Percentiles rank a stretch among this genome's conserved stretches.
Conservation (phyloP, 75 land plant genomes). For the Selaginella tamariscina region DNA sequence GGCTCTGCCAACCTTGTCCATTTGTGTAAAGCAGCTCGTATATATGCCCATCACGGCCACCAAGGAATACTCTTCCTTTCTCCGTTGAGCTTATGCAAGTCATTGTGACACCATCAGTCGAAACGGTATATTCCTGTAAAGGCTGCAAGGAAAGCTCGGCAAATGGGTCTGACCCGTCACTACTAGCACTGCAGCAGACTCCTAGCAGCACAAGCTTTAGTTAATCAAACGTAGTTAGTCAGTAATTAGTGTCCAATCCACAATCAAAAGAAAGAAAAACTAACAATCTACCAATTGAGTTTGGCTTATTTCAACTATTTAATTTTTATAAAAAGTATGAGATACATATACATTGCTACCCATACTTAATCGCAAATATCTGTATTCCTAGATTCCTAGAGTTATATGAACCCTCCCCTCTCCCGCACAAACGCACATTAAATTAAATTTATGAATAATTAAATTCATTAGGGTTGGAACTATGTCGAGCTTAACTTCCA, state of each 20-base stretch:
- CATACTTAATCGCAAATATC: no score
- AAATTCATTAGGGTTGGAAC: no score
- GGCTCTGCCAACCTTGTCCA: slow-evolving; percentile 83
- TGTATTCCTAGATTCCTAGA: no score
- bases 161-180: slow-evolving; percentile 78
- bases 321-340: no score
- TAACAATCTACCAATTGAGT: no score
- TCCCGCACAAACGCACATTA: no score
- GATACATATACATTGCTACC: no score
- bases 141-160: slow-evolving; percentile 78
- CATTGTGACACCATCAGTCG: slow-evolving; percentile 94
- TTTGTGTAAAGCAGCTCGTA: slow-evolving; percentile 80
- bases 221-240: not conserved
- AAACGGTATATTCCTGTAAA: slow-evolving; percentile 76
- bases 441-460: no score
- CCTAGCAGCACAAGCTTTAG: slow-evolving; percentile 72
- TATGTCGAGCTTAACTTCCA: no score
- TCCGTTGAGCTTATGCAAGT: slow-evolving; percentile 81
- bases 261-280: no score
- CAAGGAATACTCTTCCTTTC: slow-evolving; percentile 72
- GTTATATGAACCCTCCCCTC: no score
- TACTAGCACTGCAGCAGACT: slow-evolving; percentile 71
- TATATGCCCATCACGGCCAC: slow-evolving; percentile 92
- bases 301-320: no score
- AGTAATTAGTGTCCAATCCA: not conserved